These are phyloP conservation scores for Lasiodiplodia hormozganensis DNA, from an alignment of 2,329 filamentous ascomycete species.

Conservation along the genomic window DNA sequence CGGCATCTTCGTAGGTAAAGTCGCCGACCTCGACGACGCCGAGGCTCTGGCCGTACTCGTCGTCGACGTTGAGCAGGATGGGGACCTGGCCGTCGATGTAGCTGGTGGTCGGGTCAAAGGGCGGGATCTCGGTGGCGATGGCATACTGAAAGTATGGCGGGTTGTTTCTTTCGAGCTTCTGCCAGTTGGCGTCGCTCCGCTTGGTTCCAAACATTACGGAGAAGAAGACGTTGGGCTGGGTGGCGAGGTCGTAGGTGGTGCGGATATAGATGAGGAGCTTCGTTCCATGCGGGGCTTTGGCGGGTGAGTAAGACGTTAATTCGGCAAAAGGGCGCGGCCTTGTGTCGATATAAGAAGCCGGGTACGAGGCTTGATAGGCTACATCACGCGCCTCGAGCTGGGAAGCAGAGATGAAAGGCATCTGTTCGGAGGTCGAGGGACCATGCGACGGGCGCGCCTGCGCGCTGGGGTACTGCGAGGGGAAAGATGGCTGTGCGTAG, in stretches of 20 bases:
- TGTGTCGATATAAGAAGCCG: conserved; percentile 59
- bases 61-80: conserved; percentile 66
- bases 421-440: conserved; percentile 49
- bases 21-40: conserved; percentile 63
- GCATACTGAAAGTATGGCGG: conserved; percentile 70
- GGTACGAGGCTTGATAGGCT: conserved; percentile 56
- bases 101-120: conserved; percentile 64
- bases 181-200: conserved; percentile 71
- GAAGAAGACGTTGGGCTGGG: conserved; percentile 61
- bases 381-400: conserved; percentile 59
- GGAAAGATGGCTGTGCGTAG: conserved; percentile 58
- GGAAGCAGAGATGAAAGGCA: conserved; percentile 49
- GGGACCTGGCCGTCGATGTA: conserved; percentile 64
- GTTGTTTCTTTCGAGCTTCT: conserved; percentile 64
- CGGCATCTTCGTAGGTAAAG: conserved; percentile 65
- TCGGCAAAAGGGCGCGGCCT: conserved; percentile 63
- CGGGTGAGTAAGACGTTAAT: conserved; percentile 74
- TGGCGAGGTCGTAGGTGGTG: conserved; percentile 75
- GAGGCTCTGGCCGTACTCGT: conserved; percentile 59
- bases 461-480: conserved; percentile 56
- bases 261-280: conserved; percentile 77
- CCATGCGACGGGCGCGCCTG: conserved; percentile 59
- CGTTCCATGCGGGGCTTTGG: conserved; percentile 67
- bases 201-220: conserved; percentile 80
- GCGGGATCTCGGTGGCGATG: conserved; percentile 75